Evolutionary conservation across 1,284 basidiomycete genomes (phyloP), one percentile per base, ranked within the genome.

Genomic region (Agroathelia rolfsii): DNA sequence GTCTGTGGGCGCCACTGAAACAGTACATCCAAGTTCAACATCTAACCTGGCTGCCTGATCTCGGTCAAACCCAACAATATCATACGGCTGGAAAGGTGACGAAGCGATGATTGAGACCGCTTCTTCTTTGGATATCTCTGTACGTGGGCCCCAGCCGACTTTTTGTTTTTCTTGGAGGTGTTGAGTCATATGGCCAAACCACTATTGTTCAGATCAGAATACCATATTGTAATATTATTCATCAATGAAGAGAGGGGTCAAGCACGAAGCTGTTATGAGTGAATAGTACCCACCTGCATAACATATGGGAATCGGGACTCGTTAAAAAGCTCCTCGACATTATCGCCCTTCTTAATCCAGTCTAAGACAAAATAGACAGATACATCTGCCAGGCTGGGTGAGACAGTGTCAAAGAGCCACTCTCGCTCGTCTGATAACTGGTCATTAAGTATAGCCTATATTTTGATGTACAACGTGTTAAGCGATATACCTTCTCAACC

Each of bases 401-500:
- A 35, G 32, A 62, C 61, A 0, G 73, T 72, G 41, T 73, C 63
- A 37, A 74, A 62, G 5, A 74, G 49, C 71, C 72, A 77, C 45
- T 69, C 63, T 3, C 73, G 62, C n/a, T 58, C 67, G 45, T 74
- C 71, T 2, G 49, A 48, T 12, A 76, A 55, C 41, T 74, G 70
- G 39, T 71, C 61, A 41, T 76, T 68, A 5, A 71, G 27, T 9
- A 71, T 45, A 5, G 51, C 43, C 69, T 74, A 30, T 4, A 28
- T 16, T n/a, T n/a, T 25, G 10, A 33, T 35, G 28, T 31, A 16
- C 2, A 17, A 15, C 15, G 25, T 32, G 13, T 18, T 15, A 15
- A 17, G 13, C 35, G 25, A n/a, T n/a, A n/a, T n/a, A n/a, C n/a
- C n/a, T n/a, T n/a, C n/a, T n/a, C n/a, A n/a, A n/a, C n/a, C n/a